Evolutionary conservation across 768 basidiomycete species (phyloP), one percentile per base, ranked within the genome.

Genomic region (Rhizopogon vulgaris): DNA sequence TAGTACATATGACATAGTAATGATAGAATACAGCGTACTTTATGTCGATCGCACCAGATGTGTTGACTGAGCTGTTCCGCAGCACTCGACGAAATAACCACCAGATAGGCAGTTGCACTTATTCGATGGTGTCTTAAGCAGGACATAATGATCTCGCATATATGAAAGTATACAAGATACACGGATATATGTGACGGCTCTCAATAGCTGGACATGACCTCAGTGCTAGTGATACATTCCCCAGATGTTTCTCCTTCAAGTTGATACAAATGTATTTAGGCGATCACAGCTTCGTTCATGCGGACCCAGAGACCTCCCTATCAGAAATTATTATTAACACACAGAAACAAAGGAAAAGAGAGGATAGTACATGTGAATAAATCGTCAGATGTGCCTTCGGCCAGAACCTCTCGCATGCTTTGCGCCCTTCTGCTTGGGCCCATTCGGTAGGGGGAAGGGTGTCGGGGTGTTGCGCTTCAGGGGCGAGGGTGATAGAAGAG

Each of bases 301-400:
- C 69, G 79, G 10, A 81, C 66, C 80, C 81, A 82, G 45, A 82
- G 56, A 3, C 79, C 79, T 28, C 78, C 78, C 76, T 80, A 46
- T 39, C n/a, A 34, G 30, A 15, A 34, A 2, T 27, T 37, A 17
- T 39, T 37, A 62, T 38, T 43, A 46, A 43, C 11, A 36, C 11
- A 17, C 6, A 38, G 38, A 5, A 30, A 41, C 5, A 5, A 43
- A 24, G 53, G 5, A 37, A 47, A 3, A 38, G 34, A 53, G 2
- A 18, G 32, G 38, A 49, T 38, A 61, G 55, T 58, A 80, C 80
- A 25, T 70, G 61, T 0, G 65, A 60, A 62, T 81, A 81, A 72
- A 83, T 72, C 1, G 81, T 84, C 55, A 84, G 57, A 58, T 80
- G 76, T 37, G 65, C 60, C 66, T 78, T 82, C 1, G 82, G 78